Evolutionary conservation across 768 basidiomycete genomes (phyloP).

Genomic region (Mycena indigotica): DNA sequence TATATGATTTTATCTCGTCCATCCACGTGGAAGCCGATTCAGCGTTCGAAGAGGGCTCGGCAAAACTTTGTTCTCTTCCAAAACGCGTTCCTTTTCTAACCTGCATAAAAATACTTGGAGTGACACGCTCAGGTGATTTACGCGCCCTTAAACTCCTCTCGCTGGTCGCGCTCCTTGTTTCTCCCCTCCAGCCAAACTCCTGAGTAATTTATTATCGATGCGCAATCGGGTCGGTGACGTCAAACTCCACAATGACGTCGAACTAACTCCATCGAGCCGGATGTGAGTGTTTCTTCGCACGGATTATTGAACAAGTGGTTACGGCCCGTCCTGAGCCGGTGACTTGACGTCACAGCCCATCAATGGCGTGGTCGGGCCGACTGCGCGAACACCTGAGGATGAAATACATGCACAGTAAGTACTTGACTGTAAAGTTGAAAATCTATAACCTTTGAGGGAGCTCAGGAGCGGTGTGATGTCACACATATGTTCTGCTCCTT

Average conservation of each 20-base stretch:
- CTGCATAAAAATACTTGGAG: too few relatives aligned
- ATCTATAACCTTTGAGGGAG: too few relatives aligned
- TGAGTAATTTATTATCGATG: neutral
- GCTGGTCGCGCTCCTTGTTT: neutral
- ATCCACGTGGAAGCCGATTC: neutral
- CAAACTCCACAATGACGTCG: constrained; percentile 1
- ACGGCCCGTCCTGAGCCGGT: too few relatives aligned
- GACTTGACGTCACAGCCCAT: too few relatives aligned
- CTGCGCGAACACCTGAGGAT: too few relatives aligned
- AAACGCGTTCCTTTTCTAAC: neutral
- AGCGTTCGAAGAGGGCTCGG: neutral
- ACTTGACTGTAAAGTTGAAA: too few relatives aligned
- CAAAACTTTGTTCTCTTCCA: neutral
- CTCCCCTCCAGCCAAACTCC: neutral
- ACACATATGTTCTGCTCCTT: too few relatives aligned
- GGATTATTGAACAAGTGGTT: too few relatives aligned
- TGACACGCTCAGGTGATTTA: neutral
- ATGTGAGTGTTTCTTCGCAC: neutral
- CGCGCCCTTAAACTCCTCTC: neutral
- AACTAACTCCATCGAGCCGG: neutral
- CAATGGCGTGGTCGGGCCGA: too few relatives aligned
- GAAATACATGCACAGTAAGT: too few relatives aligned
- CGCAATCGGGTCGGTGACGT: neutral
- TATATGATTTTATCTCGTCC: neutral
- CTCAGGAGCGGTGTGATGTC: too few relatives aligned